phyloP scores from a whole-genome alignment of 768 basidiomycete genomes.

The Lactarius hengduanensis region DNA sequence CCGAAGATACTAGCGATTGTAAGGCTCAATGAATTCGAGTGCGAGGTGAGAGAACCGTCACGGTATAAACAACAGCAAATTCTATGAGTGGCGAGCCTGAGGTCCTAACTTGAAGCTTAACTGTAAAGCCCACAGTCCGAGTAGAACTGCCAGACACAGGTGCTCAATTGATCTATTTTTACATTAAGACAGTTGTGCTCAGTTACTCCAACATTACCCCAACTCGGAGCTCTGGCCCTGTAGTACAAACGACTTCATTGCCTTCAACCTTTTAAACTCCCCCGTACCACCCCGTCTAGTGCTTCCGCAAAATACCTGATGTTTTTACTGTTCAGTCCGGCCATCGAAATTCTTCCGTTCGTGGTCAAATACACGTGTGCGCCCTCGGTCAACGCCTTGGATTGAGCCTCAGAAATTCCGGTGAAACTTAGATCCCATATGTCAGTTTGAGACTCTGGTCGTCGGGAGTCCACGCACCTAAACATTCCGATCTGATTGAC shows the following conservation, averaged over 20 bases:
- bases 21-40: no score
- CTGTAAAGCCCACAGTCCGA: no score
- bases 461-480: conserved; percentile 51
- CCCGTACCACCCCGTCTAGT: conserved; percentile 66
- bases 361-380: conserved; percentile 82
- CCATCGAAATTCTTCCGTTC: conserved; percentile 94
- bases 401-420: conserved; percentile 67
- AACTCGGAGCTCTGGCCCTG: neutral
- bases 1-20: no score
- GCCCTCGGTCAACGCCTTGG: conserved; percentile 63
- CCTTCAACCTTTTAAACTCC: conserved; percentile 31
- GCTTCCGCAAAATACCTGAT: conserved; percentile 70
- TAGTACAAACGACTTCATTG: neutral
- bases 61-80: no score
- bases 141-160: no score
- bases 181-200: neutral
- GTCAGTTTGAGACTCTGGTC: conserved; percentile 22
- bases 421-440: conserved; percentile 60
- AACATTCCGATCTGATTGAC: conserved; percentile 97
- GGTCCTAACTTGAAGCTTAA: no score
- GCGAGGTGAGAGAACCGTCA: no score
- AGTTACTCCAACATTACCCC: neutral
- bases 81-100: no score
- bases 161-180: no score
- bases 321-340: conserved; percentile 81